Conservation (phyloP, 768 basidiomycete species). For the Gloeopeniophorella convolvens region DNA sequence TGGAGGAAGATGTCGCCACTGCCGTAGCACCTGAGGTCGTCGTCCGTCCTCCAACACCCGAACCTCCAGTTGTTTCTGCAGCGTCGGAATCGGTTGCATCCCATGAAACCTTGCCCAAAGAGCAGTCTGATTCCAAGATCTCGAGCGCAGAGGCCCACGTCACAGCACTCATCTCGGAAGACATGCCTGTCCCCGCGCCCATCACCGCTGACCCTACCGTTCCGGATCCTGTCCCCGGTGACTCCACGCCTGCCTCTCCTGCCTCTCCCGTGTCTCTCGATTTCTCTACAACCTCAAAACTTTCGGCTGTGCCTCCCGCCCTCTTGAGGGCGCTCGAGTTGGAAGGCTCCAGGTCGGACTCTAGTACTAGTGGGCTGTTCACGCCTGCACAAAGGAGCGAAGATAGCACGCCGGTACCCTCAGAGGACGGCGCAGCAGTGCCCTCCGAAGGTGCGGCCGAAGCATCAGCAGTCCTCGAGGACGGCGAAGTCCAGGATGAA, state of each 20-base stretch:
- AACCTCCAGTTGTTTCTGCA: not conserved
- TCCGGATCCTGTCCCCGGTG: slow-evolving; percentile 16
- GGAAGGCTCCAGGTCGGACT: not conserved
- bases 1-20: not conserved
- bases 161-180: not conserved
- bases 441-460: too few relatives aligned
- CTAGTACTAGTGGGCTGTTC: slow-evolving; percentile 16
- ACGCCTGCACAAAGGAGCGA: slow-evolving; percentile 17
- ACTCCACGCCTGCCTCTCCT: not conserved
- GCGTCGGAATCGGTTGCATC: not conserved
- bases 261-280: not conserved
- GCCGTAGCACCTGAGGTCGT: not conserved
- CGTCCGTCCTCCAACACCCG: not conserved
- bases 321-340: slow-evolving; percentile 4
- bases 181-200: slow-evolving; percentile 14
- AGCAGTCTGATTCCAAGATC: not conserved
- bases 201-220: slow-evolving; percentile 21
- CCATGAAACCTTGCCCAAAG: not conserved
- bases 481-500: not conserved
- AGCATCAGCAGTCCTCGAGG: not conserved
- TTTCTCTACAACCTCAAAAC: not conserved
- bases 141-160: not conserved
- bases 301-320: slow-evolving; percentile 4
- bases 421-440: slow-evolving; percentile 17
- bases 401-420: slow-evolving; percentile 10